Evolutionary conservation across 352 stramenopile genomes (phyloP).

Genomic region (Globisporangium canariense): DNA sequence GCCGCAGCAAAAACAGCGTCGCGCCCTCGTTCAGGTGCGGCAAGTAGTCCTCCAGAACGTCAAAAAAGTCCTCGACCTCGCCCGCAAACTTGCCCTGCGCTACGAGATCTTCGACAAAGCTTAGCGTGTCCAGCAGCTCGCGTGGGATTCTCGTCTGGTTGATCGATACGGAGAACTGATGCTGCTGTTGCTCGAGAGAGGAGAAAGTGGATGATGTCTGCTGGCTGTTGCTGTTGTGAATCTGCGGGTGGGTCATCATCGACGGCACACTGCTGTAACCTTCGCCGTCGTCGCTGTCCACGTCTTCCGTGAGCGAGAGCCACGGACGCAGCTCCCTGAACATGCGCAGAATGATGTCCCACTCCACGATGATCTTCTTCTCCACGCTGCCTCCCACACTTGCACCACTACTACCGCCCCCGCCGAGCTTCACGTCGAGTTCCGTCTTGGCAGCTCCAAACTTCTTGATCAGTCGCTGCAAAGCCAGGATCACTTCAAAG

Average conservation of each 20-base stretch:
- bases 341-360: conserved; percentile 84
- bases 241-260: conserved; percentile 22
- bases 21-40: conserved; percentile 54
- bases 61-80: conserved; percentile 71
- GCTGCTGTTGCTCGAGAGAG: conserved; percentile 18
- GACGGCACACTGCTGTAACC: conserved; percentile 17
- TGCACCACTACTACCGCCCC: neutral
- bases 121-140: conserved; percentile 76
- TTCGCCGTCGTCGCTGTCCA: conserved; percentile 21
- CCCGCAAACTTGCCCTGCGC: conserved; percentile 53
- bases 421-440: conserved; percentile 10
- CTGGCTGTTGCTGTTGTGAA: conserved; percentile 8
- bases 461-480: conserved; percentile 87
- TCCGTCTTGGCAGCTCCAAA: conserved; percentile 43
- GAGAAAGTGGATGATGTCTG: neutral
- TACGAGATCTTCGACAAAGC: conserved; percentile 73
- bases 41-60: conserved; percentile 72
- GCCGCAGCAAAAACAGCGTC: conserved; percentile 53
- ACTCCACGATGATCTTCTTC: conserved; percentile 67
- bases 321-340: conserved; percentile 61
- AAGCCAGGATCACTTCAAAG: conserved; percentile 84
- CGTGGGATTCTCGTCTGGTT: conserved; percentile 72
- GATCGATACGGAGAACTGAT: conserved; percentile 42
- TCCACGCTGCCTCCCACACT: neutral
- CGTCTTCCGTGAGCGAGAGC: conserved; percentile 53